Base-by-base conservation (phyloP, 257 asterid genomes). In the Fraxinus pennsylvanica region DNA sequence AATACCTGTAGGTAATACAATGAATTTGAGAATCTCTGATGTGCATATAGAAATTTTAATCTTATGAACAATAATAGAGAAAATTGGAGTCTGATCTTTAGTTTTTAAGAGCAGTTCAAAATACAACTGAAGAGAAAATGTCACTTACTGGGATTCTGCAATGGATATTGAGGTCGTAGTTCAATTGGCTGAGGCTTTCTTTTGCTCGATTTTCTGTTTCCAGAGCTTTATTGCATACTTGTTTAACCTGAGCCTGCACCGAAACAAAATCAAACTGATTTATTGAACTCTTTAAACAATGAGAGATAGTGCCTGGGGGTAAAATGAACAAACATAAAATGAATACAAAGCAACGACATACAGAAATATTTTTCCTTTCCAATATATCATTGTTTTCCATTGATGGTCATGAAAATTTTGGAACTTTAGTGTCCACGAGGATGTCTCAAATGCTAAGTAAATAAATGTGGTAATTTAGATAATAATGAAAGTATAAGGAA, bases 111-210 rank as follows among this genome's bases (percentile, higher is more conserved):
- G 79, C 36, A 72, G 52, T 57, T 75, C 6, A 35, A 78, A 68
- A 74, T 15, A 8, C 27, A 68, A 65, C 12, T 75, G 35, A 82
- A 67, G 77, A 17, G 59, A n/a, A 21, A 30, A 9, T 35, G 45
- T 74, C 29, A 41, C 90, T 76, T 89, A 93, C 98, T 74, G 86
- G 85, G 74, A 76, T 81, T 84, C 93, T 87, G 89, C 94, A 89
- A 76, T 91, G 97, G 61, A 79, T 73, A 14, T 81, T 83, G 69
- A 93, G 89, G 65, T 93, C 94, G 5, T 80, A 69, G 68, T 85
- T 91, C 92, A 93, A 68, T 74, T 89, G 89, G 71, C 72, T 47
- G 81, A 93, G 89, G 68, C 27, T 25, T 25, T 25, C 27, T 25
- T 25, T 25, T 25, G 27, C 27, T 25, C 27, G 27, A 25, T 25